A percentile compares a stretch with the other conserved stretches of the same genome.
Conservation (phyloP, 2,329 filamentous ascomycete genomes). For the Curvularia sp. region DNA sequence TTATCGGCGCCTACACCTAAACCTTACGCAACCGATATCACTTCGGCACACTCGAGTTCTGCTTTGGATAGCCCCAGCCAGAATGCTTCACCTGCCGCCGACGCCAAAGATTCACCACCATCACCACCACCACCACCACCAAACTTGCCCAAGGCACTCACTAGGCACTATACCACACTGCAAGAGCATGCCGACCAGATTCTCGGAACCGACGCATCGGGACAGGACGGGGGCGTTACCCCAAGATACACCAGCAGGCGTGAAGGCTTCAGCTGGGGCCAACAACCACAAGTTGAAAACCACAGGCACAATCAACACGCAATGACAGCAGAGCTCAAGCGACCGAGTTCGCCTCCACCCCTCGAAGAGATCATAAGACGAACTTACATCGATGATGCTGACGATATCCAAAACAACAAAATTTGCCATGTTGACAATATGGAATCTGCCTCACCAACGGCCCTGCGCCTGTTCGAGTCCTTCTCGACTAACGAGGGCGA, state of each 20-base stretch:
- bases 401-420: slow-evolving; percentile 20
- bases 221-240: slow-evolving; percentile 16
- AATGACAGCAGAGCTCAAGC: slow-evolving; percentile 20
- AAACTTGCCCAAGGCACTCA: slow-evolving; percentile 12
- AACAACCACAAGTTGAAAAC: slow-evolving; percentile 15
- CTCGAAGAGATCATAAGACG: slow-evolving; percentile 33
- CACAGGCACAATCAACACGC: slow-evolving; percentile 19
- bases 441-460: slow-evolving; percentile 19
- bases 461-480: slow-evolving; percentile 1
- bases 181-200: slow-evolving; percentile 38
- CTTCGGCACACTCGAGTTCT: slow-evolving; percentile 11
- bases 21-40: slow-evolving; percentile 13
- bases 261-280: slow-evolving; percentile 38
- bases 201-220: slow-evolving; percentile 2
- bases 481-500: slow-evolving; percentile 7
- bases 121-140: too few relatives aligned
- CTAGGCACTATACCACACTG: slow-evolving; percentile 34
- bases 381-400: slow-evolving; percentile 18
- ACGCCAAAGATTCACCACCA: slow-evolving; percentile 3
- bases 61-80: slow-evolving; percentile 5
- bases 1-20: slow-evolving; percentile 16
- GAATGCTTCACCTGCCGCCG: slow-evolving; percentile 12
- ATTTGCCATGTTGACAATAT: slow-evolving; percentile 23
- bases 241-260: slow-evolving; percentile 33
- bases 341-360: slow-evolving; percentile 25